Evolutionary conservation across 2,329 filamentous ascomycete species (phyloP).

Genomic region (Trichoderma lentiforme): DNA sequence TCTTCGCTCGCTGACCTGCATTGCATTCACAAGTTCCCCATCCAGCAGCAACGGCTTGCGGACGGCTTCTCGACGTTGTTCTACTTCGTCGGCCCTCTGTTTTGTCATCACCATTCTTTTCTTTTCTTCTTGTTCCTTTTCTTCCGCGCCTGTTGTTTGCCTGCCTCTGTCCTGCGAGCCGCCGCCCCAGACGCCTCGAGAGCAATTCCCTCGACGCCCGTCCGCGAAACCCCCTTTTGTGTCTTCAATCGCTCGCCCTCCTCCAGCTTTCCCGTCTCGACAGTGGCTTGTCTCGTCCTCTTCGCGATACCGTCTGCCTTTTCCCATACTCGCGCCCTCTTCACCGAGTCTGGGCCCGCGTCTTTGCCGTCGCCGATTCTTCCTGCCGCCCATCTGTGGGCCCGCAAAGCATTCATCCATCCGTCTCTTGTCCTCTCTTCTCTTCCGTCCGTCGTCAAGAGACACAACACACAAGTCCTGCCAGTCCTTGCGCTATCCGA

Average conservation of each 20-base stretch:
- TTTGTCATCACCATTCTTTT: background rate
- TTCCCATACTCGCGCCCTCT: background rate
- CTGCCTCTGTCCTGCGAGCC: background rate
- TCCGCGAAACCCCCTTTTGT: conserved; percentile 10
- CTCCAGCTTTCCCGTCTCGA: background rate
- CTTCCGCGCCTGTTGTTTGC: background rate
- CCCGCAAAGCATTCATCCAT: background rate
- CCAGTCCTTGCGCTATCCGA: background rate
- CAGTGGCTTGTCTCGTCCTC: background rate
- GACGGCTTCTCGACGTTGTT: conserved; percentile 16
- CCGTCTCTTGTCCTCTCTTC: background rate
- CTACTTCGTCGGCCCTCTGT: conserved; percentile 11
- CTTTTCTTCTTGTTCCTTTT: background rate
- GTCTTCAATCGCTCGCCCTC: conserved; percentile 12
- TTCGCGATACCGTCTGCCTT: background rate
- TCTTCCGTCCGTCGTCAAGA: background rate
- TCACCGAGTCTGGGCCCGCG: background rate
- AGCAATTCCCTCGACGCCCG: conserved; percentile 13
- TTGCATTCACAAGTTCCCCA: conserved; percentile 18
- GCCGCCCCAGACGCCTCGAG: background rate
- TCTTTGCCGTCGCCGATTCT: conserved; percentile 8
- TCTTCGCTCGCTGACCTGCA: conserved; percentile 18
- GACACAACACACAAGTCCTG: background rate
- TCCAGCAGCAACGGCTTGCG: conserved; percentile 15
- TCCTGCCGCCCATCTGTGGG: conserved; percentile 11